These are phyloP conservation scores for Delonix regia DNA, from an alignment of 306 rosid genomes.

Conservation along the genomic window DNA sequence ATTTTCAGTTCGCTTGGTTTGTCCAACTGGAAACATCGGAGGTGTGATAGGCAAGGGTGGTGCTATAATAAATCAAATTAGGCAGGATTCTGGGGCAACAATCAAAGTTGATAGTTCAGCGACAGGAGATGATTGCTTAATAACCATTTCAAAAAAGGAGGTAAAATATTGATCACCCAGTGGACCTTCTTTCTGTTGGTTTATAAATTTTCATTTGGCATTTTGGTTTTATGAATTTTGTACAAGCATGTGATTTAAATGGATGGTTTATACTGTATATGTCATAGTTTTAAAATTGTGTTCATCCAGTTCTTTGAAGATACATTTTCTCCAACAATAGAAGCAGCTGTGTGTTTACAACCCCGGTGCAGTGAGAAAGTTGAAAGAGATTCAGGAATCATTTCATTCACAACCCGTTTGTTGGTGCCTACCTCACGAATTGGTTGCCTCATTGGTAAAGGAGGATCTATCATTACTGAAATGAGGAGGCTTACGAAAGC, in stretches of 20 bases:
- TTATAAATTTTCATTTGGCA: background rate
- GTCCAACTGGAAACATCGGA: constrained; percentile 89
- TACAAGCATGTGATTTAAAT: background rate
- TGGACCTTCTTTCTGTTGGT: constrained; percentile 13
- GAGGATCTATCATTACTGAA: constrained; percentile 94
- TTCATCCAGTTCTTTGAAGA: constrained; percentile 85
- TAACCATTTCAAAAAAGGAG: constrained; percentile 87
- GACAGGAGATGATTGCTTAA: constrained; percentile 82
- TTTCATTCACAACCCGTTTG: constrained; percentile 91
- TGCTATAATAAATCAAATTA: constrained; percentile 82
- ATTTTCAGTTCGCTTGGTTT: constrained; percentile 79
- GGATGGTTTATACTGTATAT: constrained; percentile 17
- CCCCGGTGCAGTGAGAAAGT: constrained; percentile 94
- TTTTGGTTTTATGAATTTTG: background rate
- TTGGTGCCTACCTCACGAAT: constrained; percentile 90
- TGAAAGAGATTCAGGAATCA: constrained; percentile 96
- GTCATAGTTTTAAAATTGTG: constrained; percentile 31
- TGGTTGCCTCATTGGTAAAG: constrained; percentile 99
- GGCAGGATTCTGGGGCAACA: constrained; percentile 92
- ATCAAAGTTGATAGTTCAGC: constrained; percentile 95
- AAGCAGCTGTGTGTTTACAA: constrained; percentile 94
- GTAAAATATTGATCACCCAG: constrained; percentile 43
- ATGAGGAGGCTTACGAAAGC: constrained; percentile 93
- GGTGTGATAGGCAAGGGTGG: constrained; percentile 99
- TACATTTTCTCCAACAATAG: constrained; percentile 74